Evolutionary conservation across 108 stramenopile species (phyloP), one percentile per base, ranked within the genome.

Genomic region (Nannochloropsis granulata): DNA sequence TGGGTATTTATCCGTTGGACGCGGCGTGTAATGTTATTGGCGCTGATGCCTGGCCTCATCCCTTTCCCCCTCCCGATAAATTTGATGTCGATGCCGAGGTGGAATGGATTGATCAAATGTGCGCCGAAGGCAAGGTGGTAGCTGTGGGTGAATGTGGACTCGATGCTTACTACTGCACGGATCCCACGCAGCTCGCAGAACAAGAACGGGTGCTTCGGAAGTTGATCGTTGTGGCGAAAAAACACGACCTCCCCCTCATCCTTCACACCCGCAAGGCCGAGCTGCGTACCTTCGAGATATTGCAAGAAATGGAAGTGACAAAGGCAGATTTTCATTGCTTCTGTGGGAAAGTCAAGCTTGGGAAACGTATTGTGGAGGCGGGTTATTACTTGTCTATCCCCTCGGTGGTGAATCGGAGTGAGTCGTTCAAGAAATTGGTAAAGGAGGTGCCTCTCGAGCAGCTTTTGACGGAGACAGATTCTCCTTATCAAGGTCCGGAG

Each of bases 391-490:
- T 88, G 3, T 85, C 84, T 9, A 85, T 88, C 12, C 87, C 87
- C n/a, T 83, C 82, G 12, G 84, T 34, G 25, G 81, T 88, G 7
- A 84, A 10, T 25, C 81, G 78, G 23, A 81, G 43, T 42, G 80
- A 84, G 82, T 45, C 83, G 14, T 84, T 89, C n/a, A 25, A 86
- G 21, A 82, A 46, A 24, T 14, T 89, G 12, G 26, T 84, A 5
- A 83, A 25, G 86, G 85, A 86, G 71, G 3, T 89, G 83, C 88
- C 88, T 12, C 43, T 89, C 14, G 78, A 89, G 16, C 56, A 82
- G 21, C 79, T 89, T 13, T 43, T 89, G 43, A 89, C 86, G 86
- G 88, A 89, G 79, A 89, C 88, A n/a, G 88, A 89, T 78, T 43
- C 82, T 21, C 88, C 88, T 43, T 89, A 86, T 26, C 86, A 86